A percentile compares a stretch with the other conserved stretches of the same genome.
These are phyloP conservation scores for Aspergillus ochraceus DNA, from an alignment of 2,329 filamentous ascomycete genomes.

Conservation along the genomic window DNA sequence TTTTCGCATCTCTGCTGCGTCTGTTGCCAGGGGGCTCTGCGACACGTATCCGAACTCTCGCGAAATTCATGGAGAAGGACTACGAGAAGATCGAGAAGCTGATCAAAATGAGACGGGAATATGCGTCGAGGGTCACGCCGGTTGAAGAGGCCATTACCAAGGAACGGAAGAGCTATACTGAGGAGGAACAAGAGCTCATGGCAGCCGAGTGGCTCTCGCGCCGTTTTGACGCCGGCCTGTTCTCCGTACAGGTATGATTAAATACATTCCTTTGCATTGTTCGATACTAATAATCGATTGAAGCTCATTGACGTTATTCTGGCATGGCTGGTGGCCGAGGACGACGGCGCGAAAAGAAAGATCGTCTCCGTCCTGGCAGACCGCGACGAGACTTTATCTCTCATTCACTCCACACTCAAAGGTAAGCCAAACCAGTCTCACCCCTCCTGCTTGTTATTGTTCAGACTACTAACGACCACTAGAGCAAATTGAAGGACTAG, in stretches of 20 bases:
- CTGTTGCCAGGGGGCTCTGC: conserved; percentile 75
- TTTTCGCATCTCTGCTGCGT: conserved; percentile 80
- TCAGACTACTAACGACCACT: conserved; percentile 17
- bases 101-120: conserved; percentile 69
- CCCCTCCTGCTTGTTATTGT: not conserved
- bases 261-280: not conserved
- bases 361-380: conserved; percentile 66
- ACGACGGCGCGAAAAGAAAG: conserved; percentile 68
- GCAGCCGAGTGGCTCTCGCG: conserved; percentile 72
- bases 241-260: conserved; percentile 64
- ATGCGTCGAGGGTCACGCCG: conserved; percentile 60
- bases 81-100: conserved; percentile 80
- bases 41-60: conserved; percentile 76
- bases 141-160: conserved; percentile 64
- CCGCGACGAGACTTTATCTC: conserved; percentile 63
- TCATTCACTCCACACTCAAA: conserved; percentile 67
- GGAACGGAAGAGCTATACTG: conserved; percentile 55
- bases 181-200: conserved; percentile 61
- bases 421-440: conserved; percentile 40
- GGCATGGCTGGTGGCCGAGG: conserved; percentile 90
- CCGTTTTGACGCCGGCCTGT: conserved; percentile 80
- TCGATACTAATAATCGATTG: conserved; percentile 3
- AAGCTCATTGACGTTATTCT: conserved; percentile 75
- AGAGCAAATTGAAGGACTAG: conserved; percentile 64
- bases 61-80: conserved; percentile 94